These are phyloP conservation scores for Pleurotus salmoneostramineus DNA, from an alignment of 768 basidiomycete genomes.

Conservation along the genomic window DNA sequence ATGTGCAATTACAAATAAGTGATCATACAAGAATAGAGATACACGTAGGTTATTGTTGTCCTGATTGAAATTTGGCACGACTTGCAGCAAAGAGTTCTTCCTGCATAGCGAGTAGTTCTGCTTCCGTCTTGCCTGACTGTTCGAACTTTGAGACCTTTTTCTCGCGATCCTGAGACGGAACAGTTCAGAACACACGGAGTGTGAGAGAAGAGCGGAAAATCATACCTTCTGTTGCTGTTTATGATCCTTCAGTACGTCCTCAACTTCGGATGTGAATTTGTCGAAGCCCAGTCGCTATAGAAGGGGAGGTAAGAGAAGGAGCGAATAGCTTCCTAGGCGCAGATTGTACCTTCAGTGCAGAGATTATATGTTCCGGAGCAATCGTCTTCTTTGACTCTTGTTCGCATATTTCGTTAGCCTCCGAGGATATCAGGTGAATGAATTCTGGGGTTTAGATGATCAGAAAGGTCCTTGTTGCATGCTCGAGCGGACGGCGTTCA, in stretches of 20 bases:
- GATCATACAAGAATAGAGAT: constrained; percentile 27
- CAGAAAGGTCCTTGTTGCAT: not conserved
- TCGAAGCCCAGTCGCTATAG: constrained; percentile 88
- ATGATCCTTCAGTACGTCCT: constrained; percentile 92
- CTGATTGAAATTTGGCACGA: constrained; percentile 71
- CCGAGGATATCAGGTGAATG: constrained; percentile 94
- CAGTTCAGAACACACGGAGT: constrained; percentile 8
- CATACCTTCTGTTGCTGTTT: constrained; percentile 92
- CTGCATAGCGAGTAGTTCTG: constrained; percentile 84
- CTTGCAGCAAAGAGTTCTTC: constrained; percentile 92
- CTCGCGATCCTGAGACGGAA: constrained; percentile 66
- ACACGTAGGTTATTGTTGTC: constrained; percentile 38
- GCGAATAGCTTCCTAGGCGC: not conserved
- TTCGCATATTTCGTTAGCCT: constrained; percentile 98
- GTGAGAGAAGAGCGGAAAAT: constrained; percentile 2
- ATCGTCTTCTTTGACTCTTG: constrained; percentile 99
- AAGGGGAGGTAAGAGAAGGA: constrained; percentile 8
- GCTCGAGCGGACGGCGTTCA: constrained; percentile 43
- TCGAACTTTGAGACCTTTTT: constrained; percentile 91
- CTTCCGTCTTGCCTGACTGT: constrained; percentile 85
- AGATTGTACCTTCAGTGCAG: constrained; percentile 74
- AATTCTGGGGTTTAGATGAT: constrained; percentile 63
- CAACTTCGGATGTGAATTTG: constrained; percentile 83
- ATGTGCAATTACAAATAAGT: constrained; percentile 31
- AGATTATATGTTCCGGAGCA: constrained; percentile 93